phyloP scores from a whole-genome alignment of 768 basidiomycete species.

The Agaricus subrufescens region DNA sequence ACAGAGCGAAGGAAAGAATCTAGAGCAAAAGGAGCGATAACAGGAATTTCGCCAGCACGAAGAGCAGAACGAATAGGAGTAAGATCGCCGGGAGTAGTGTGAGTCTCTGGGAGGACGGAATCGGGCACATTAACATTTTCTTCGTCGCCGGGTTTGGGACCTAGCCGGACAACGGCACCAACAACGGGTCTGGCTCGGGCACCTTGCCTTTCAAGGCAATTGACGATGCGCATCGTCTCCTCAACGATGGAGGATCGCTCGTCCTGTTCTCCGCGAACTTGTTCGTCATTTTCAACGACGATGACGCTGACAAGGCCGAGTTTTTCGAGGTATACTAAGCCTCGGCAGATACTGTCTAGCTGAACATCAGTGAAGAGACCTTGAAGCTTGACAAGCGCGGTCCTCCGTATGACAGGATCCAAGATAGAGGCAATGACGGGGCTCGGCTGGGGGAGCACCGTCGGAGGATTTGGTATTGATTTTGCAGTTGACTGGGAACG shows the following conservation, averaged over 20 bases:
- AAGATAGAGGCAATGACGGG: conserved; percentile 70
- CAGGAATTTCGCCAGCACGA: conserved; percentile 92
- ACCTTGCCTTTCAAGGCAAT: conserved; percentile 78
- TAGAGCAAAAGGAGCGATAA: conserved; percentile 88
- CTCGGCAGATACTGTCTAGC: conserved; percentile 88
- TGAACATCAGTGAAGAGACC: conserved; percentile 93
- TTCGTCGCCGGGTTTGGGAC: conserved; percentile 59
- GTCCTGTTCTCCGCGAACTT: conserved; percentile 61
- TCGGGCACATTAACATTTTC: conserved; percentile 24
- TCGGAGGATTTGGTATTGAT: conserved; percentile 26
- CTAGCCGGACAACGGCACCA: conserved; percentile 79
- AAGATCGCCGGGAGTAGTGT: conserved; percentile 77
- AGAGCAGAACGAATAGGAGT: conserved; percentile 85
- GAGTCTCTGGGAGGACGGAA: conserved; percentile 60
- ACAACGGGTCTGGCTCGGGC: conserved; percentile 85
- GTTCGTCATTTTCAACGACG: conserved; percentile 85
- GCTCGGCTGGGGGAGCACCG: conserved; percentile 37
- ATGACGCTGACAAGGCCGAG: conserved; percentile 95
- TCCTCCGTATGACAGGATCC: conserved; percentile 79
- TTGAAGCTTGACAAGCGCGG: conserved; percentile 94
- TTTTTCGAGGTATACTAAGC: conserved; percentile 93
- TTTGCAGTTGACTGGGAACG: conserved; percentile 21
- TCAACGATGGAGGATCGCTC: conserved; percentile 65
- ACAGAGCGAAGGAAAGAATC: conserved; percentile 87
- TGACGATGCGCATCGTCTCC: conserved; percentile 83